phyloP scores from a whole-genome alignment of 345 rosid species.

The Salix purpurea region DNA sequence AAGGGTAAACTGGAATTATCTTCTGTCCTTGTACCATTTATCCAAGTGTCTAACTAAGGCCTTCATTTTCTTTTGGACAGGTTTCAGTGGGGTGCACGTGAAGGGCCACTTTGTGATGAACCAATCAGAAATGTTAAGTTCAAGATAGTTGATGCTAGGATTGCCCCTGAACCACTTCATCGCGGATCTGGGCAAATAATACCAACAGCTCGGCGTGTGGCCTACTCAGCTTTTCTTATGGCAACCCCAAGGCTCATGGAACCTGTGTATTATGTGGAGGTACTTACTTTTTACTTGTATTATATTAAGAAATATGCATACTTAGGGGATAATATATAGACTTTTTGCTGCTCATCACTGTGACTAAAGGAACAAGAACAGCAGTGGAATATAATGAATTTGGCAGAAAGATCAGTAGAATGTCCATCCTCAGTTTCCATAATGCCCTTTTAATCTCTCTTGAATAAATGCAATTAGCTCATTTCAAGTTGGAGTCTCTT shows the following conservation, averaged over 20 bases:
- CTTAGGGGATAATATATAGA: neutral
- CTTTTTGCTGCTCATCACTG: neutral
- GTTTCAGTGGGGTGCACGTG: conserved; percentile 99
- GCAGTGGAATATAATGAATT: neutral
- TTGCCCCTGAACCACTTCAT: conserved; percentile 84
- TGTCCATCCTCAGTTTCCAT: neutral
- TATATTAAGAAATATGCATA: neutral
- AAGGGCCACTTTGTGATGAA: conserved; percentile 98
- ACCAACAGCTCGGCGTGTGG: conserved; percentile 96
- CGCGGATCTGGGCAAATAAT: conserved; percentile 98
- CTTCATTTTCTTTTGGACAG: conserved; percentile 33
- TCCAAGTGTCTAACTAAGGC: neutral
- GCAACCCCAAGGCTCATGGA: conserved; percentile 98
- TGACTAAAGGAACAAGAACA: neutral
- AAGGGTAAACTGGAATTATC: conserved; percentile 51
- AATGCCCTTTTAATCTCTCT: neutral
- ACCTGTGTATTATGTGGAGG: conserved; percentile 99
- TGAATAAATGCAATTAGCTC: neutral
- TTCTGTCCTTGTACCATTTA: conserved; percentile 1
- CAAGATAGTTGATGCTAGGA: conserved; percentile 93
- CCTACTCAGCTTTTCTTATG: conserved; percentile 90
- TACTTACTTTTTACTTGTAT: conserved; percentile 19
- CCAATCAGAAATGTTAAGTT: conserved; percentile 96
- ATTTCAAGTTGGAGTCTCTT: neutral
- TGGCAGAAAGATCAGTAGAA: neutral